Conservation (phyloP, 2,329 filamentous ascomycete genomes). For the Pseudocercospora ulei region DNA sequence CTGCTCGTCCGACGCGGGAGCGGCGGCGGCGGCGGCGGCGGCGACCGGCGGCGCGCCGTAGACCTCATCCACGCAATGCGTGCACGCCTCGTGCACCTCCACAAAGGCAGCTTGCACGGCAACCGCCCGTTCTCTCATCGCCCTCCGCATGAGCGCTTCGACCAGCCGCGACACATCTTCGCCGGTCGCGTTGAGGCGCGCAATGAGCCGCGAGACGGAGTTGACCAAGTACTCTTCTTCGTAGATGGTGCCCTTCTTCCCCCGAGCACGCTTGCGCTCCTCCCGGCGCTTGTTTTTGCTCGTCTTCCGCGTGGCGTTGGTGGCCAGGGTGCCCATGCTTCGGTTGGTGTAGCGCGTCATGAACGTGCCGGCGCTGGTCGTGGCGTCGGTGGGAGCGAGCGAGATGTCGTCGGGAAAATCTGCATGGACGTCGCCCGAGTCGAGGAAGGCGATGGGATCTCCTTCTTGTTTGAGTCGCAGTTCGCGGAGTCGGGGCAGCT, state of each 20-base stretch:
- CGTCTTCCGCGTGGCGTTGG: slow-evolving; percentile 65
- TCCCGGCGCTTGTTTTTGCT: slow-evolving; percentile 81
- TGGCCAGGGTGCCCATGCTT: slow-evolving; percentile 55
- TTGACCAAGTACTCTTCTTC: slow-evolving; percentile 96
- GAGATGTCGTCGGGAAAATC: slow-evolving; percentile 89
- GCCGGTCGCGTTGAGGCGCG: slow-evolving; percentile 63
- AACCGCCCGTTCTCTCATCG: slow-evolving; percentile 78
- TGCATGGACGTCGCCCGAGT: slow-evolving; percentile 51
- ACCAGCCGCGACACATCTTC: slow-evolving; percentile 66
- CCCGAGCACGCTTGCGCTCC: slow-evolving; percentile 86
- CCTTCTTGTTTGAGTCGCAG: slow-evolving; percentile 69
- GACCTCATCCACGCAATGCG: slow-evolving; percentile 58
- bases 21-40: not conserved
- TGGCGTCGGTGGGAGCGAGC: slow-evolving; percentile 72
- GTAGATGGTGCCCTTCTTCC: slow-evolving; percentile 94
- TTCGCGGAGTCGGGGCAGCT: slow-evolving; percentile 76
- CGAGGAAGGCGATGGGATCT: slow-evolving; percentile 81
- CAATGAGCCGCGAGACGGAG: slow-evolving; percentile 70
- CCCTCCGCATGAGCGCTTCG: slow-evolving; percentile 63
- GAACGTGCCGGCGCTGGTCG: slow-evolving; percentile 63
- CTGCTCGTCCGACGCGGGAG: too few relatives aligned
- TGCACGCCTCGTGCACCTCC: slow-evolving; percentile 64
- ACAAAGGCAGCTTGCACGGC: slow-evolving; percentile 64
- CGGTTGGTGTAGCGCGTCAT: slow-evolving; percentile 87
- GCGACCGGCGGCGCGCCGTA: slow-evolving; percentile 35